phyloP scores from a whole-genome alignment of 2,329 filamentous ascomycete genomes.

The Pestalotiopsis sp. region DNA sequence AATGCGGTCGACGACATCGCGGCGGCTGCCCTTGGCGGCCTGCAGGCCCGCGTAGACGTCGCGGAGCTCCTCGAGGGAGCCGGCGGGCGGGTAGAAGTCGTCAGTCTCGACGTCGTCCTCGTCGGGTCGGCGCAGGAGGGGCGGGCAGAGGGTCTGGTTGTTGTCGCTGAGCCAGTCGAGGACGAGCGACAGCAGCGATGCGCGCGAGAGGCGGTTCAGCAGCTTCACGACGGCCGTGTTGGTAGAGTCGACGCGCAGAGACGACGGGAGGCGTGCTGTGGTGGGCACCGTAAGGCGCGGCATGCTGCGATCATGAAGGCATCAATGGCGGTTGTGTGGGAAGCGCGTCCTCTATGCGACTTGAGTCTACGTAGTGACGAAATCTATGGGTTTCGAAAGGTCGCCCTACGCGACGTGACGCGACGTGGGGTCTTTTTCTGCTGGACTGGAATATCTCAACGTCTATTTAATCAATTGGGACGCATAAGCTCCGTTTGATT shows the following conservation, averaged over 20 bases:
- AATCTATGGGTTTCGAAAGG: neutral
- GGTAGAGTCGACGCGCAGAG: conserved; percentile 67
- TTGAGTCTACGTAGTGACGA: neutral
- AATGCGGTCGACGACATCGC: conserved; percentile 66
- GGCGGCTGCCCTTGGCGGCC: conserved; percentile 60
- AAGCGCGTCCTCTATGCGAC: neutral
- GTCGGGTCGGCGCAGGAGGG: conserved; percentile 53
- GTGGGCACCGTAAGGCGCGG: conserved; percentile 69
- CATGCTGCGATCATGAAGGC: conserved; percentile 36
- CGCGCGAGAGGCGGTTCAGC: conserved; percentile 71
- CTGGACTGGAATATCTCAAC: neutral
- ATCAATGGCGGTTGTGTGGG: neutral
- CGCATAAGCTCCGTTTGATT: too few relatives aligned
- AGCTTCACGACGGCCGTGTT: conserved; percentile 68
- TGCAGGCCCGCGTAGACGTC: conserved; percentile 66
- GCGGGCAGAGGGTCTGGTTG: conserved; percentile 61
- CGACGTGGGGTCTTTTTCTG: neutral
- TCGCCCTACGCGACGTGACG: neutral
- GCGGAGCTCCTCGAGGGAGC: conserved; percentile 67
- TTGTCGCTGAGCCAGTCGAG: conserved; percentile 77
- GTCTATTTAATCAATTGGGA: too few relatives aligned
- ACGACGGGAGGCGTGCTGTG: conserved; percentile 71
- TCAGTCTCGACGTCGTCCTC: conserved; percentile 60
- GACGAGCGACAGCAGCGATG: conserved; percentile 71
- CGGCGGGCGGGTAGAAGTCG: conserved; percentile 70